phyloP scores from a whole-genome alignment of 2,329 filamentous ascomycete species.

The Fusarium sp. region DNA sequence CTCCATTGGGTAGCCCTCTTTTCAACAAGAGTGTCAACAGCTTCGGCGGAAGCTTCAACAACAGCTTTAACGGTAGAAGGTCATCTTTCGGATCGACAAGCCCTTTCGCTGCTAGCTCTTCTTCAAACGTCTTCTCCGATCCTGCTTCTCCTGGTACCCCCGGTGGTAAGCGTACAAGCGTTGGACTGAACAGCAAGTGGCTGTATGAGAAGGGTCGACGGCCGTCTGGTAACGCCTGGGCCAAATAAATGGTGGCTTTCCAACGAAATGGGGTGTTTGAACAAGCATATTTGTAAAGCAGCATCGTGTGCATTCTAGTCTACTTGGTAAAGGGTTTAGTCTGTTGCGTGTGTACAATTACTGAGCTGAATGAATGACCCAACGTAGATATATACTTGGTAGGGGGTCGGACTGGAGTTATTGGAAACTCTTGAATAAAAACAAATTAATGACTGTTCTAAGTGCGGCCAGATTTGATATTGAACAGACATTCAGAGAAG shows the following conservation, averaged over 20 bases:
- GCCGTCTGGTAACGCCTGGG: slow-evolving; percentile 59
- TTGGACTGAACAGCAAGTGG: slow-evolving; percentile 92
- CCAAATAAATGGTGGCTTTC: slow-evolving; percentile 42
- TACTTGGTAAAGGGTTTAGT: slow-evolving; percentile 1
- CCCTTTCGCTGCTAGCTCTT: slow-evolving; percentile 62
- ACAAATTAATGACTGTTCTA: slow-evolving; percentile 14
- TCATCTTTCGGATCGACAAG: slow-evolving; percentile 71
- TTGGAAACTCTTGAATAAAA: slow-evolving; percentile 13
- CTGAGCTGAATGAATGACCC: slow-evolving; percentile 4
- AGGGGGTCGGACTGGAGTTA: neutral
- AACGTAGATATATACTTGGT: slow-evolving; percentile 9
- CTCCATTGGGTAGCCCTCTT: slow-evolving; percentile 63
- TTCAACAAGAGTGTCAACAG: slow-evolving; percentile 74
- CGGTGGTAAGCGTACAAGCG: slow-evolving; percentile 74
- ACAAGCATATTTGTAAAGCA: slow-evolving; percentile 17
- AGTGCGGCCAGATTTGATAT: neutral
- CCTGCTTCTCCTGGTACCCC: slow-evolving; percentile 77
- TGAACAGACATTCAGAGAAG: neutral
- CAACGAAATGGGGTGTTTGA: slow-evolving; percentile 9
- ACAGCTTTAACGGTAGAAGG: slow-evolving; percentile 58
- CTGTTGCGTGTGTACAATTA: neutral
- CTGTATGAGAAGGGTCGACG: slow-evolving; percentile 84
- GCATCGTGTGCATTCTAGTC: slow-evolving; percentile 7
- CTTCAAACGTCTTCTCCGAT: slow-evolving; percentile 63
- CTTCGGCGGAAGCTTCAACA: slow-evolving; percentile 44